phyloP scores from a whole-genome alignment of 2,329 filamentous ascomycete species.

The Sclerotiophoma versabilis region DNA sequence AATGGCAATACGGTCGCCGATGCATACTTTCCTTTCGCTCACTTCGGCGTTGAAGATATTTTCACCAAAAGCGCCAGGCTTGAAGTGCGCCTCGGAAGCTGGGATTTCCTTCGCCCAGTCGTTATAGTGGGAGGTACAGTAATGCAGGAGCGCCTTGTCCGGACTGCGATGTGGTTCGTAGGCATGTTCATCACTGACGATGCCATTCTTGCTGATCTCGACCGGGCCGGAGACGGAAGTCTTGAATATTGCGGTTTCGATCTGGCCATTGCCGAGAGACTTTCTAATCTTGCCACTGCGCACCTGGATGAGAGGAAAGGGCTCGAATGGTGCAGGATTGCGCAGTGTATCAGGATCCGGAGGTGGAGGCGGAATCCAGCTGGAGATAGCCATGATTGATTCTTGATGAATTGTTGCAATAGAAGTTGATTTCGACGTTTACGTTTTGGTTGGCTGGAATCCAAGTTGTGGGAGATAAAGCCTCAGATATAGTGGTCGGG shows the following conservation, averaged over 20 bases:
- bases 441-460: not conserved
- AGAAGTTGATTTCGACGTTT: not conserved
- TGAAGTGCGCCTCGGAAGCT: slow-evolving; percentile 59
- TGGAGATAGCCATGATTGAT: slow-evolving; percentile 23
- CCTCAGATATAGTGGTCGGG: not conserved
- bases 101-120: slow-evolving; percentile 64
- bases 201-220: slow-evolving; percentile 58
- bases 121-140: slow-evolving; percentile 67
- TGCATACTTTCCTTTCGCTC: slow-evolving; percentile 71
- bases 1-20: slow-evolving; percentile 67
- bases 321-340: slow-evolving; percentile 34
- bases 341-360: slow-evolving; percentile 30
- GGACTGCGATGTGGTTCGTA: slow-evolving; percentile 66
- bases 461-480: not conserved
- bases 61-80: slow-evolving; percentile 68
- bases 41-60: slow-evolving; percentile 66
- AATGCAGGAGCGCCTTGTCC: slow-evolving; percentile 70
- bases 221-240: slow-evolving; percentile 53
- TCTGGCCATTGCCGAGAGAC: slow-evolving; percentile 59
- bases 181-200: slow-evolving; percentile 68
- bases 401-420: not conserved
- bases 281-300: slow-evolving; percentile 65
- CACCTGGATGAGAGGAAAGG: slow-evolving; percentile 63
- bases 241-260: slow-evolving; percentile 65
- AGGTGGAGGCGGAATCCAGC: slow-evolving; percentile 31